Base-by-base conservation (phyloP, 2,329 filamentous ascomycete genomes). In the Aureobasidium sp. region DNA sequence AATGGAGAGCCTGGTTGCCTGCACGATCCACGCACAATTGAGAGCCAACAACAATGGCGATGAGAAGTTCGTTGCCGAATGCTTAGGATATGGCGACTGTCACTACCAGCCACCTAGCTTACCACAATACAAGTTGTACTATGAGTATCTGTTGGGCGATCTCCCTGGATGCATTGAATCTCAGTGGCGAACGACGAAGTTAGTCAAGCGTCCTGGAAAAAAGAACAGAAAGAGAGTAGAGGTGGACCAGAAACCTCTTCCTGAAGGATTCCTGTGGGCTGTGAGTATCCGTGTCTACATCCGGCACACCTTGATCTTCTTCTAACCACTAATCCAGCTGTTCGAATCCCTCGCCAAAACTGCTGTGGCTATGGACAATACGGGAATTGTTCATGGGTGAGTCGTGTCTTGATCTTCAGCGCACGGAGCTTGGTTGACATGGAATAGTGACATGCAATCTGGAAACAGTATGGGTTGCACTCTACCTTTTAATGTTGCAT, bases 321-420 rank as follows among this genome's bases (percentile, higher is more conserved):
- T 31, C 45, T 47, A 19, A 47, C 11, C 27, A 19, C n/a, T 31
- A 3, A 4, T 23, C 6, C 19, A 58, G 37, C 21, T 49, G 7
- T 59, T 59, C 23, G 57, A 59, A 31, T 23, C 33, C n/a, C 57
- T 59, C 40, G 46, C 57, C 17, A 38, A 59, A 27, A n/a, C 10
- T 31, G 43, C 43, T 13, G 43, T 59, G 21, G 57, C 43, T n/a
- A 49, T 59, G 57, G 57, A 59, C 17, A 13, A 2, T 19, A 7
- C 11, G 8, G 23, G 25, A 1, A 33, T 55, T 15, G 23, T 57
- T 1, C 53, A 57, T 46, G 53, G 53, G 53, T 46, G 15, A 57
- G 53, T 42, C 27, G 2, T 5, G n/a, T 31, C n/a, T 31, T 3
- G 3, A 13, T 13, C 3, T 47, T 9, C 19, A 17, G 11, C n/a